phyloP scores from a whole-genome alignment of 1,284 basidiomycete genomes.

The Heterobasidion parviporum region DNA sequence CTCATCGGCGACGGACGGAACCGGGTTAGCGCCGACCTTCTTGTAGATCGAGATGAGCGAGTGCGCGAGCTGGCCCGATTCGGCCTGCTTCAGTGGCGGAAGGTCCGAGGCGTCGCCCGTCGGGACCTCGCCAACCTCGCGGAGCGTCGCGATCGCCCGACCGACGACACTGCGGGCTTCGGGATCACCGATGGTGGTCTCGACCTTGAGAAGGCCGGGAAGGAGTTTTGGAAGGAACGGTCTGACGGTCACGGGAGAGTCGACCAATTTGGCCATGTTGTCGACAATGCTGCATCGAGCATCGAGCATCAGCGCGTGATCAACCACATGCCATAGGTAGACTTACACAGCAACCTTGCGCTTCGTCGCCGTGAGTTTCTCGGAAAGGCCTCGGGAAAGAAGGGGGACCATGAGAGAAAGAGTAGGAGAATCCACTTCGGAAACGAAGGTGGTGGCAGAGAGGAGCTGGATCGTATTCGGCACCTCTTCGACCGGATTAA shows the following conservation, averaged over 20 bases:
- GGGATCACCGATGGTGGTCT: slow-evolving; percentile 88
- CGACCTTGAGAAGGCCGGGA: slow-evolving; percentile 91
- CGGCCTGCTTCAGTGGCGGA: slow-evolving; percentile 72
- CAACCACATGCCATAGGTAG: not conserved
- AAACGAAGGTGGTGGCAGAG: slow-evolving; percentile 99
- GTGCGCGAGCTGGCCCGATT: slow-evolving; percentile 57
- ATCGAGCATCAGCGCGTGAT: slow-evolving; percentile 6
- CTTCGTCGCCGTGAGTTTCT: slow-evolving; percentile 94
- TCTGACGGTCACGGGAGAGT: slow-evolving; percentile 90
- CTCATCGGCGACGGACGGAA: slow-evolving; percentile 51
- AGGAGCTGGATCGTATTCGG: slow-evolving; percentile 94
- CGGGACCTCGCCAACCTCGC: slow-evolving; percentile 87
- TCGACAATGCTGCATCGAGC: slow-evolving; percentile 68
- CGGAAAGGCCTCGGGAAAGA: slow-evolving; percentile 89
- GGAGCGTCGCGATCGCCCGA: slow-evolving; percentile 88
- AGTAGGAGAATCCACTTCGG: slow-evolving; percentile 98
- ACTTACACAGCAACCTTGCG: slow-evolving; percentile 91
- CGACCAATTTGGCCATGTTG: slow-evolving; percentile 99
- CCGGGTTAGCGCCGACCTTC: slow-evolving; percentile 54
- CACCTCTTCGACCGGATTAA: slow-evolving; percentile 99
- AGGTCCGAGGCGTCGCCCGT: slow-evolving; percentile 84
- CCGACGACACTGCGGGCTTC: slow-evolving; percentile 88
- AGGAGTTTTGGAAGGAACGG: slow-evolving; percentile 95
- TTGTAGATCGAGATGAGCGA: slow-evolving; percentile 75
- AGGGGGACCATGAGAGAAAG: slow-evolving; percentile 99